Evolutionary conservation across 768 basidiomycete genomes (phyloP).

Genomic region (Agrocybe chaxingu): DNA sequence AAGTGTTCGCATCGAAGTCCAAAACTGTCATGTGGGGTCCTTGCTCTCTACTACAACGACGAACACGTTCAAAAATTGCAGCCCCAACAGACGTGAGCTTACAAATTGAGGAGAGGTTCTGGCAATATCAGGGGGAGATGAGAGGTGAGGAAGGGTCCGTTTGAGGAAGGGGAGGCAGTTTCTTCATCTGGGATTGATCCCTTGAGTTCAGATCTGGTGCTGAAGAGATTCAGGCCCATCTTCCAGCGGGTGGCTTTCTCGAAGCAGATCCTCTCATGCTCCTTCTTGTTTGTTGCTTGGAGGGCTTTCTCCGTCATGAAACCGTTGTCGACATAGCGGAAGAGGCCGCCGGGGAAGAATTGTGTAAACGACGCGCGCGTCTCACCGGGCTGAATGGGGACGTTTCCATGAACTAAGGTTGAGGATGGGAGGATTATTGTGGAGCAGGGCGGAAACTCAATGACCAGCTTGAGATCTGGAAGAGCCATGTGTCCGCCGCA

Average conservation of each 20-base stretch:
- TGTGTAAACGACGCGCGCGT: background rate
- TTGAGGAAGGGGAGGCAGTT: too few species aligned
- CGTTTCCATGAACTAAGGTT: background rate
- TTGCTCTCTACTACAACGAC: too few species aligned
- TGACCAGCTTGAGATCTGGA: background rate
- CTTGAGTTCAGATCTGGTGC: too few species aligned
- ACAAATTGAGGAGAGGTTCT: too few species aligned
- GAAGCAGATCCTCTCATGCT: background rate
- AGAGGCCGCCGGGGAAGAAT: background rate
- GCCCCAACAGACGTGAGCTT: too few species aligned
- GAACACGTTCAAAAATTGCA: too few species aligned
- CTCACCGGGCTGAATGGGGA: background rate
- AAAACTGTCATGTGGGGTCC: too few species aligned
- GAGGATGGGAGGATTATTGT: conserved; percentile 4
- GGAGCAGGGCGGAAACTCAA: conserved; percentile 1
- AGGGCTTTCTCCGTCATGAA: conserved; percentile 1
- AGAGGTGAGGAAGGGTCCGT: too few species aligned
- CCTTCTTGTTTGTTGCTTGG: background rate
- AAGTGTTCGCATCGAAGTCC: too few species aligned
- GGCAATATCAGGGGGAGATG: too few species aligned
- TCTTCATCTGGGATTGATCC: too few species aligned
- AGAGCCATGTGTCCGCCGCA: conserved; percentile 1
- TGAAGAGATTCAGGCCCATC: too few species aligned
- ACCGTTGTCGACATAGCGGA: background rate
- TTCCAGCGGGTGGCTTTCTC: background rate